phyloP scores from a whole-genome alignment of 768 basidiomycete genomes.

The Tulasnella sp. region DNA sequence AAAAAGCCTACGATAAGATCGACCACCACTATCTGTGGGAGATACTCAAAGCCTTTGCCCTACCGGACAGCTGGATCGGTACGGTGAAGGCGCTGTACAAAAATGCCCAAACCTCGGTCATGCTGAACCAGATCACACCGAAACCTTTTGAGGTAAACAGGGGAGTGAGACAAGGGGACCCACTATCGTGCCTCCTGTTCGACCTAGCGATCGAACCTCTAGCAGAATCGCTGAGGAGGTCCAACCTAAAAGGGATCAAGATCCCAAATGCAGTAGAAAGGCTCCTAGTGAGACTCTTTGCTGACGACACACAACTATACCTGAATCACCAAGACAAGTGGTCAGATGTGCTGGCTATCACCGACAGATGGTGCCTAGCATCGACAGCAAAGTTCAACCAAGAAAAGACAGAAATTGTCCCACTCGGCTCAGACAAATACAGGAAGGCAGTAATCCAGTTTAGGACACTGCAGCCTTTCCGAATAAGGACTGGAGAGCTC shows the following conservation, averaged over 20 bases:
- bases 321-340: not conserved
- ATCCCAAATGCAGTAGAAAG: conserved; percentile 15
- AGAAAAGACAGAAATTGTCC: not conserved
- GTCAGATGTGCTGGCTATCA: not conserved
- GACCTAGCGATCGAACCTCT: conserved; percentile 24
- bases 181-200: conserved; percentile 27
- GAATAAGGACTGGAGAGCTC: not conserved
- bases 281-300: conserved; percentile 30
- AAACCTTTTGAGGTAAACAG: not conserved
- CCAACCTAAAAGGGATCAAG: conserved; percentile 30
- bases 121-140: not conserved
- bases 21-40: conserved; percentile 27
- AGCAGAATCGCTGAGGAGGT: conserved; percentile 1
- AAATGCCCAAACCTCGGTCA: not conserved
- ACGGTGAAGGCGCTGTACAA: not conserved
- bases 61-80: not conserved
- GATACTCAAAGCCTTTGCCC: not conserved
- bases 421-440: not conserved
- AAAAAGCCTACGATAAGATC: conserved; percentile 35
- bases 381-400: not conserved
- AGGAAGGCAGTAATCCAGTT: not conserved
- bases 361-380: not conserved
- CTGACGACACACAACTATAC: conserved; percentile 29
- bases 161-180: conserved; percentile 31
- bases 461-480: too few species aligned